Evolutionary conservation across 2,329 filamentous ascomycete species (phyloP).

Genomic region (Cordyceps militaris): DNA sequence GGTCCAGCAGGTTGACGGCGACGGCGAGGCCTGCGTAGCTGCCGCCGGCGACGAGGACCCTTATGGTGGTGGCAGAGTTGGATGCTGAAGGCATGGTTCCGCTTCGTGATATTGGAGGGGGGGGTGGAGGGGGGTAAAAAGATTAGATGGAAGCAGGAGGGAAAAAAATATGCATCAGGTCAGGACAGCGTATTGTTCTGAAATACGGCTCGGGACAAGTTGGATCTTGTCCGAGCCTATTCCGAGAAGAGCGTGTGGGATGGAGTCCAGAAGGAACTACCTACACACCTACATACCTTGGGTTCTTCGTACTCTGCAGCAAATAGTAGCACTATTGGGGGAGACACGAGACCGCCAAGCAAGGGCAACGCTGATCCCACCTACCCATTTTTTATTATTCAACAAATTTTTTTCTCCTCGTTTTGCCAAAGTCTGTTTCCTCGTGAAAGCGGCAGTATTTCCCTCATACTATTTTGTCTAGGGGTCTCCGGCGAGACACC

Average conservation of each 20-base stretch:
- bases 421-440: not conserved
- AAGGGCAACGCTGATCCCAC: not conserved
- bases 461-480: not conserved
- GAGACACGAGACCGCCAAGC: not conserved
- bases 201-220: not conserved
- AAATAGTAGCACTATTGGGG: too few species aligned
- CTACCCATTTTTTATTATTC: not conserved
- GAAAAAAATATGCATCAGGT: not conserved
- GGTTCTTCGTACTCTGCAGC: too few species aligned
- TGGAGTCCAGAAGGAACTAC: not conserved
- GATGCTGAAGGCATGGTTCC: not conserved
- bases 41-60: slow-evolving; percentile 35
- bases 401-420: not conserved
- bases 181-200: not conserved
- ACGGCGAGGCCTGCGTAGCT: slow-evolving; percentile 64
- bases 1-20: slow-evolving; percentile 60
- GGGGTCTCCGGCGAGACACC: not conserved
- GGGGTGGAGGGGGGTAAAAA: not conserved
- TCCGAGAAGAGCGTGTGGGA: not conserved
- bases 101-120: not conserved
- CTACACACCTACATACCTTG: too few species aligned
- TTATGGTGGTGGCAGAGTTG: not conserved
- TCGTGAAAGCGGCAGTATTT: too few species aligned
- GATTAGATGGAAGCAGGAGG: not conserved
- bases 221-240: not conserved